These are phyloP conservation scores for Dillenia suffruticosa DNA, from an alignment of 164 flowering plant genomes.

Conservation along the genomic window DNA sequence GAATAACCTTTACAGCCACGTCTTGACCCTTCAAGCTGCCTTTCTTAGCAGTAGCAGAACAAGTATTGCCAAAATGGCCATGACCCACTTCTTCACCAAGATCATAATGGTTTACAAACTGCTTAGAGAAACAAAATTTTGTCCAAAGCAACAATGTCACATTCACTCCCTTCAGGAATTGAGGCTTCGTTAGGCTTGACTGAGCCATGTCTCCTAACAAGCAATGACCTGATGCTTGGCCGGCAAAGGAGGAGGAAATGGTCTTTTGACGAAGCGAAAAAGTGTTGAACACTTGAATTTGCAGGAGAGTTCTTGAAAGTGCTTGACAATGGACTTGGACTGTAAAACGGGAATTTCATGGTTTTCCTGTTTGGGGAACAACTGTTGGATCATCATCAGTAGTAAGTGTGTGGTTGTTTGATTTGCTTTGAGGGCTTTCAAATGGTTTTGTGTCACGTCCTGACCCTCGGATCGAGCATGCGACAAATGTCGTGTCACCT, in stretches of 20 bases:
- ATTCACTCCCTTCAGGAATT: slow-evolving; percentile 78
- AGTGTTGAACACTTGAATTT: slow-evolving; percentile 74
- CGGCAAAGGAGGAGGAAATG: slow-evolving; percentile 95
- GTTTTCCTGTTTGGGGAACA: slow-evolving; percentile 36
- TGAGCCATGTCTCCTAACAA: slow-evolving; percentile 82
- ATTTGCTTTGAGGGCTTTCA: slow-evolving; percentile 18
- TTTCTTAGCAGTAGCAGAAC: too few species aligned
- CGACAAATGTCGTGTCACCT: too few species aligned
- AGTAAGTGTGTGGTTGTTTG: slow-evolving; percentile 21
- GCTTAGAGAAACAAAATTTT: too few species aligned
- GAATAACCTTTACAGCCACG: slow-evolving; percentile 92
- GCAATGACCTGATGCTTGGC: slow-evolving; percentile 91
- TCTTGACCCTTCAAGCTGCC: slow-evolving; percentile 33
- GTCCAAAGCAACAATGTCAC: slow-evolving; percentile 44
- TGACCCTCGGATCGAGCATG: too few species aligned
- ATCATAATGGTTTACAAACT: too few species aligned
- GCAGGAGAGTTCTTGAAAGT: slow-evolving; percentile 78
- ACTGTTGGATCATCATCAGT: slow-evolving; percentile 14
- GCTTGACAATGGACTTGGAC: slow-evolving; percentile 79
- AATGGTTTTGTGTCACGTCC: slow-evolving; percentile 68
- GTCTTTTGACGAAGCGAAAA: slow-evolving; percentile 66
- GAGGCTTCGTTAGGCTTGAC: slow-evolving; percentile 89
- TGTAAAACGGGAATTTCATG: slow-evolving; percentile 62
- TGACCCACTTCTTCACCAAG: too few species aligned
- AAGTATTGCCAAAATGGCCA: too few species aligned